Conservation (phyloP, 345 rosid genomes). For the Aquilaria malaccensis region DNA sequence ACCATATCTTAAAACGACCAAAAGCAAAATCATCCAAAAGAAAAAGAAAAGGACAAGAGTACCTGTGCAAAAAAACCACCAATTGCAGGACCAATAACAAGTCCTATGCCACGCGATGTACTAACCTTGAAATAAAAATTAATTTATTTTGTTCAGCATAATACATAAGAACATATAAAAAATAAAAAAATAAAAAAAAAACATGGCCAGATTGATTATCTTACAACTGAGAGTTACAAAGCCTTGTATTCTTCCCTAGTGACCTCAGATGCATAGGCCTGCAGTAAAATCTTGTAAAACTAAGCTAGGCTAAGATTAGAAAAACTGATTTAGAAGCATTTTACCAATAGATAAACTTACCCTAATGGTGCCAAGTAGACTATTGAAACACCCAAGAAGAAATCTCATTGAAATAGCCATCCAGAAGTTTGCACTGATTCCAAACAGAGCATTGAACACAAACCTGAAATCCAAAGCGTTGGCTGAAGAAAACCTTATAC, state of each 20-base stretch:
- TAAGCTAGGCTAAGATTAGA: not conserved
- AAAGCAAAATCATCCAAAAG: not conserved
- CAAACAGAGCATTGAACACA: slow-evolving; percentile 57
- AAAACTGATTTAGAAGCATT: slow-evolving; percentile 1
- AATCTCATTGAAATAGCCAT: slow-evolving; percentile 56
- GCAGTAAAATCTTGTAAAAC: slow-evolving; percentile 11
- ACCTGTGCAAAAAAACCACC: slow-evolving; percentile 90
- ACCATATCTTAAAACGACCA: too few relatives aligned
- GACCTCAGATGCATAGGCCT: slow-evolving; percentile 88
- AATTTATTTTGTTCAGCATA: not conserved
- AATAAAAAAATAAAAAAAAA: not conserved
- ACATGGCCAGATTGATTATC: slow-evolving; percentile 13
- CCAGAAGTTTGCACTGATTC: slow-evolving; percentile 60
- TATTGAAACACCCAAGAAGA: slow-evolving; percentile 54
- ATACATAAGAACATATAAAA: slow-evolving; percentile 1
- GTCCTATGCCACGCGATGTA: slow-evolving; percentile 72
- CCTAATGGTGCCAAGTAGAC: slow-evolving; percentile 62
- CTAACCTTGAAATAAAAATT: slow-evolving; percentile 41
- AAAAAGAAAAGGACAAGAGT: slow-evolving; percentile 1
- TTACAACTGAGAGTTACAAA: slow-evolving; percentile 68
- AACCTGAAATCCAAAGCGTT: slow-evolving; percentile 32
- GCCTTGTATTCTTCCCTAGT: slow-evolving; percentile 58
- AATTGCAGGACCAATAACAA: slow-evolving; percentile 74
- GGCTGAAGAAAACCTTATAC: not conserved
- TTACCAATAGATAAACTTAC: slow-evolving; percentile 18